Base-by-base conservation (phyloP, 768 basidiomycete genomes). In the Peribolospora baueri region DNA sequence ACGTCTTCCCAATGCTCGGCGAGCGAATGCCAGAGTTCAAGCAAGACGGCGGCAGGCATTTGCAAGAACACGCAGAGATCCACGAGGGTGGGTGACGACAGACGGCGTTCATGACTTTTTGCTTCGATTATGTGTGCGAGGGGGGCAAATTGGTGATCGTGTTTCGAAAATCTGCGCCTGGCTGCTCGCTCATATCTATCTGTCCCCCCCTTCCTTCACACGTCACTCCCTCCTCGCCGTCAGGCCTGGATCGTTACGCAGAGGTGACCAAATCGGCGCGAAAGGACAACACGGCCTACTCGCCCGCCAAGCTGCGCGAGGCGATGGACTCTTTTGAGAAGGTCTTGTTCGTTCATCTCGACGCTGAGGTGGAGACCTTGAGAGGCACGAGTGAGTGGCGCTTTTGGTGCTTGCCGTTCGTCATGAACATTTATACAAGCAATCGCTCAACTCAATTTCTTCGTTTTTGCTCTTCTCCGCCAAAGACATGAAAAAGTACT, bases 11-110 rank as follows among this genome's bases (percentile, higher is more conserved):
- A 11, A 57, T 65, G 3, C 57, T 68, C 38, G 67, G 63, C 9
- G 60, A 59, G 57, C 63, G 63, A 56, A 66, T 68, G 67, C 67
- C 67, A 6, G 65, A 66, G 55, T 68, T 68, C 62, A 65, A 65
- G 56, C 56, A 56, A 11, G 67, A 64, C 9, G 59, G 61, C 7
- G 67, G 67, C 5, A 62, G 62, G 56, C 67, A 68, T 57, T 55
- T 68, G 3, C 59, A 65, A 49, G 58, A 54, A 10, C 66, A 67
- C 51, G 63, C 63, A 50, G 56, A 42, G 48, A 67, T 67, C n/a
- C 66, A 66, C 56, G 60, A 65, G 11, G 65, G 67, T 66, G 50
- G 56, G 63, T 57, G 25, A 10, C 25, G 45, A 8, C 52, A 42
- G 25, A 25, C 25, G 25, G 25, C 25, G 25, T 25, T 25, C 25